A percentile compares a stretch with the other conserved stretches of the same genome.
phyloP scores from a whole-genome alignment of 2,329 filamentous ascomycete genomes.

The Bertia moriformis region DNA sequence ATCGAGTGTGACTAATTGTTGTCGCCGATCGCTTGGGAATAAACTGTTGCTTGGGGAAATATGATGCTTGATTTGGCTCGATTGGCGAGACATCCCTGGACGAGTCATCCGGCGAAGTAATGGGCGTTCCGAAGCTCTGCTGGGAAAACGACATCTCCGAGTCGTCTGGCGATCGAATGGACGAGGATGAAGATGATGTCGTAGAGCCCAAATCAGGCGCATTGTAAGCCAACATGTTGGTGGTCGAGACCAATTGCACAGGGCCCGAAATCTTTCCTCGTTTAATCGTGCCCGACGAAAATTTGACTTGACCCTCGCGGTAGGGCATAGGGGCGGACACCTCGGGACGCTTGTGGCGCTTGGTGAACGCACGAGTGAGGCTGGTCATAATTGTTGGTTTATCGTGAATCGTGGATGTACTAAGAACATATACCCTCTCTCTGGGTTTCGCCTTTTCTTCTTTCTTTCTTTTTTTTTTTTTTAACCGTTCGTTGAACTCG shows the following conservation, averaged over 20 bases:
- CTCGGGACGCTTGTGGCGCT: conserved; percentile 27
- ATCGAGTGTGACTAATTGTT: conserved; percentile 15
- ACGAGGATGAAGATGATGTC: conserved; percentile 20
- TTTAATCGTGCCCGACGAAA: conserved; percentile 25
- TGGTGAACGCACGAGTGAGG: conserved; percentile 26
- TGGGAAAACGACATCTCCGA: conserved; percentile 27
- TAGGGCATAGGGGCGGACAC: conserved; percentile 24
- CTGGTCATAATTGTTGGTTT: conserved; percentile 17
- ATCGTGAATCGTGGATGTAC: no score
- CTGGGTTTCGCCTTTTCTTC: no score
- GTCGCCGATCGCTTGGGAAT: conserved; percentile 2
- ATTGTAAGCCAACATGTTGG: conserved; percentile 49
- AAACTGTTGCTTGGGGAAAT: conserved; percentile 1
- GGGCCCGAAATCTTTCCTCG: conserved; percentile 40
- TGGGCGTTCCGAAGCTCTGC: conserved; percentile 21
- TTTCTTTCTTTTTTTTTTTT: no score
- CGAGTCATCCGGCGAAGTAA: conserved; percentile 24
- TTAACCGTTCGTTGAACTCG: no score
- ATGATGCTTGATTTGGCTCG: not conserved
- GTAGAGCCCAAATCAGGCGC: conserved; percentile 36
- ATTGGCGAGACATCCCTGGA: conserved; percentile 15
- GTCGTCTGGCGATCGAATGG: conserved; percentile 32
- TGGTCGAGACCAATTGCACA: conserved; percentile 45
- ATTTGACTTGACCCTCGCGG: conserved; percentile 17
- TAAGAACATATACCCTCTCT: no score